Conservation (phyloP, 2,329 filamentous ascomycete species). For the Nemania abortiva region DNA sequence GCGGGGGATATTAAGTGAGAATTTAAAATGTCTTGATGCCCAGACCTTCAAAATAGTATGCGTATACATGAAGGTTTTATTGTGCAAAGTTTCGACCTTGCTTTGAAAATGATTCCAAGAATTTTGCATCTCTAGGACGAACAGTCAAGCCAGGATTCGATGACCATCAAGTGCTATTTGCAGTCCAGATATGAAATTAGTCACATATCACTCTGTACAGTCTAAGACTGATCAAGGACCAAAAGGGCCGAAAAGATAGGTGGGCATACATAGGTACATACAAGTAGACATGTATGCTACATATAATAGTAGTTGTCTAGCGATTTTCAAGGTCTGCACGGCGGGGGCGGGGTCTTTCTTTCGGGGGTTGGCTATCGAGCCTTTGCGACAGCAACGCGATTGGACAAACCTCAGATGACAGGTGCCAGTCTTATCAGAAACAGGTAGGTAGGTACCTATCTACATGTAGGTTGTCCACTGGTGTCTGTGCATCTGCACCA, state of each 20-base stretch:
- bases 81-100: background rate
- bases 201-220: too few relatives aligned
- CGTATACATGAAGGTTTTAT: background rate
- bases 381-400: slow-evolving; percentile 35
- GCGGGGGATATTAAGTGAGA: background rate
- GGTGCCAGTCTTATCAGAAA: slow-evolving; percentile 9
- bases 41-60: background rate
- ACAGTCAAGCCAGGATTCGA: too few relatives aligned
- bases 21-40: background rate
- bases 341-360: slow-evolving; percentile 3
- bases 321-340: background rate
- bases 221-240: background rate
- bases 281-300: too few relatives aligned
- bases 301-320: too few relatives aligned
- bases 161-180: too few relatives aligned
- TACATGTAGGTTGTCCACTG: too few relatives aligned
- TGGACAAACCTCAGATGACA: slow-evolving; percentile 29
- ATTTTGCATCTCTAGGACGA: too few relatives aligned
- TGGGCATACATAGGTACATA: too few relatives aligned
- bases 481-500: slow-evolving; percentile 28
- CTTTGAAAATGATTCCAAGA: background rate
- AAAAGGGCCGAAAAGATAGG: background rate
- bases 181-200: too few relatives aligned
- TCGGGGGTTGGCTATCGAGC: slow-evolving; percentile 9
- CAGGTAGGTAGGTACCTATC: background rate